Base-by-base conservation (phyloP, 2,329 filamentous ascomycete genomes). In the Pyricularia grisea region DNA sequence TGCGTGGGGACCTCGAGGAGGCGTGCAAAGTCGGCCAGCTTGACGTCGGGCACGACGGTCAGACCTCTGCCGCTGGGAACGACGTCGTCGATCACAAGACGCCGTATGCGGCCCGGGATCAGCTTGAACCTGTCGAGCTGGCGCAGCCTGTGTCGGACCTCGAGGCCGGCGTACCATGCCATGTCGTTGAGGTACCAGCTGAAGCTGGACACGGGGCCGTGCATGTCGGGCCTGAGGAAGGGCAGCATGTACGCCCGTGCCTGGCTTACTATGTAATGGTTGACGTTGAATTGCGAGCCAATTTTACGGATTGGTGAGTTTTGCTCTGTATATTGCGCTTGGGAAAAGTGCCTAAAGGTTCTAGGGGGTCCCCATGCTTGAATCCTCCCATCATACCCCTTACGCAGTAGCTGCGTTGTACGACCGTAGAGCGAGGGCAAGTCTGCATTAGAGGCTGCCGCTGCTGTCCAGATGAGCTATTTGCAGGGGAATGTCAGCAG, bases 261-360 rank as follows among this genome's bases (percentile, higher is more conserved):
- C 80, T 97, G 94, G 72, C 92, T 95, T 73, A 98, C 89, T 72
- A 98, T 93, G 79, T 96, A 97, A 81, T 97, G 94, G 76, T 97
- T 96, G 68, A 96, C 92, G 76, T 96, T 96, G 84, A 95, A 95
- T 12, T 94, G 86, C 79, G 94, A 91, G 7, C 90, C 88, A 33
- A 95, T 89, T 58, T 92, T 87, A 68, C 88, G 84, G 1, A 95
- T 84, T 1, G 85, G 86, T 0, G 84, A 85, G 74, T 87, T 89
- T 61, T 87, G 87, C 71, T 92, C 89, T 61, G 84, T 84, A 77
- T 90, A 89, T 7, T 85, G 86, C 25, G 86, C 84, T 70, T 87
- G 84, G 5, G 88, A 88, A 85, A 89, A 91, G 63, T 90, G 87
- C n/a, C 84, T 85, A 76, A 91, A 91, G 67, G 87, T 84, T 20